A percentile compares a stretch with the other conserved stretches of the same genome.
These are phyloP conservation scores for Vitis labrusca DNA, from an alignment of 164 flowering plant species.

Conservation along the genomic window DNA sequence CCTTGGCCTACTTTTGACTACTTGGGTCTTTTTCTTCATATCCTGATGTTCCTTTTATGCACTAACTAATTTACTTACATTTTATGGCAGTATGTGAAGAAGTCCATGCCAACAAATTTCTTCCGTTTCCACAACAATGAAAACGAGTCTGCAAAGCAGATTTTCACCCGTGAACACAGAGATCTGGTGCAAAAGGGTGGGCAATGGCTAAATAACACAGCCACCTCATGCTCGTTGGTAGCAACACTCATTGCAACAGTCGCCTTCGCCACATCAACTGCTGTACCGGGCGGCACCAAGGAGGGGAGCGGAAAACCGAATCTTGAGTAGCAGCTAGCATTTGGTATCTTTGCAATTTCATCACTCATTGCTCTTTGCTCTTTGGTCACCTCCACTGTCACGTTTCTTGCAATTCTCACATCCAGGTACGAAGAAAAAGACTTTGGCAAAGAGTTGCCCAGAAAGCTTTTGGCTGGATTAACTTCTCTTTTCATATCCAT, in stretches of 20 bases:
- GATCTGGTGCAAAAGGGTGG: constrained; percentile 6
- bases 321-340: constrained; percentile 8
- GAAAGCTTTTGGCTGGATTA: constrained; percentile 20
- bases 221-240: constrained; percentile 24
- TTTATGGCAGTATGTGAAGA: constrained; percentile 15
- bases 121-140: constrained; percentile 12
- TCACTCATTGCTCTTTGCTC: constrained; percentile 24
- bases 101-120: constrained; percentile 19
- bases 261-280: constrained; percentile 23
- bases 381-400: constrained; percentile 14
- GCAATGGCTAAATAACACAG: constrained; percentile 19
- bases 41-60: no score
- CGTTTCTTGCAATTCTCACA: constrained; percentile 29
- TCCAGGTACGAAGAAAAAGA: constrained; percentile 22
- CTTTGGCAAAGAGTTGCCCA: constrained; percentile 13
- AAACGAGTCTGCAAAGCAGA: constrained; percentile 6
- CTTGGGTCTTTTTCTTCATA: no score
- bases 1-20: no score
- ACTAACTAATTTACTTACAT: neutral
- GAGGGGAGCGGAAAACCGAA: neutral
- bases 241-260: constrained; percentile 27
- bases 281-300: constrained; percentile 21
- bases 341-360: constrained; percentile 18
- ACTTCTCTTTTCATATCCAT: constrained; percentile 23
- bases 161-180: constrained; percentile 17